Base-by-base conservation (phyloP, 257 asterid genomes). In the Ophiorrhiza pumila region DNA sequence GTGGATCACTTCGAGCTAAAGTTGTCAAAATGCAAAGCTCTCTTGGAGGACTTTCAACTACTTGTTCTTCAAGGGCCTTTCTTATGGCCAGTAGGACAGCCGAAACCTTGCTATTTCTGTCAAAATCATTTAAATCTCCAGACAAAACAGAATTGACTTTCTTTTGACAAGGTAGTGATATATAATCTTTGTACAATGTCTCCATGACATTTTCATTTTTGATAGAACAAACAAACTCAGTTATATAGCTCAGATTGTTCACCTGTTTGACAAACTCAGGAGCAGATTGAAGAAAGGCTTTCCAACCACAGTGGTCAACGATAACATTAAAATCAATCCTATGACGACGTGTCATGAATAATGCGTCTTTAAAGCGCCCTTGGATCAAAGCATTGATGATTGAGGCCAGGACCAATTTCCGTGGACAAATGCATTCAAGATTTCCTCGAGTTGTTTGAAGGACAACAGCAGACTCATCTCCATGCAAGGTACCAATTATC, bases 21-120 rank as follows among this genome's bases (percentile, higher is more conserved):
- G 99, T 95, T 76, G 98, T 95, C 76, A 92, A 86, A 84, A 95
- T 95, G 85, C 96, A 92, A 76, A 95, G 96, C 81, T 92, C 99
- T 69, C 96, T 89, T 7, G 90, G 85, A 71, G 96, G 91, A 78
- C 83, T 88, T 71, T 86, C 97, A 68, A 69, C 83, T 74, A 90
- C 74, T 58, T 85, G 81, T 76, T 84, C 94, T 88, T 88, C 96
- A 75, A 95, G 99, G 80, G 96, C 96, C 83, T 85, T 90, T 76
- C 92, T 80, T 49, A 89, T 79, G 37, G 96, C 86, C 78, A 70
- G 70, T 61, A 95, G 80, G 73, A 92, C 86, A 55, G 86, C 83
- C 58, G 85, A 62, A 71, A 89, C 85, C 83, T 89, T 95, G 79
- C 80, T 77, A 74, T 76, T 79, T 57, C 74, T 83, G 78, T 82